These are phyloP conservation scores for Termitomyces sp. DNA, from an alignment of 768 basidiomycete genomes.

Conservation along the genomic window DNA sequence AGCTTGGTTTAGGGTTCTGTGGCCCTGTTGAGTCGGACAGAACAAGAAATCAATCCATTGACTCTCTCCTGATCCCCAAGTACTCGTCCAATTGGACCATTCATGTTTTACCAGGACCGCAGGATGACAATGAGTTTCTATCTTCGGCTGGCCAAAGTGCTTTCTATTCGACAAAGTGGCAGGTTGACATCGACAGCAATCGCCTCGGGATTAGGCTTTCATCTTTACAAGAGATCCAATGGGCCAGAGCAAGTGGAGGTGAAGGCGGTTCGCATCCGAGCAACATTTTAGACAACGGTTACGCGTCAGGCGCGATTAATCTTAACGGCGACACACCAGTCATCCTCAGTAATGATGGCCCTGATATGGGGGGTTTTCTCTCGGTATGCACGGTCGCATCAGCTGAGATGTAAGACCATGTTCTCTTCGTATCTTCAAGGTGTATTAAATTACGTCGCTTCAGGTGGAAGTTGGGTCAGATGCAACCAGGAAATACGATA, in stretches of 20 bases:
- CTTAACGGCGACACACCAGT: conserved; percentile 69
- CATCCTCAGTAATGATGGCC: conserved; percentile 55
- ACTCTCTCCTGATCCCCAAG: conserved; percentile 29
- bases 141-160: conserved; percentile 36
- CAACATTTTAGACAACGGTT: conserved; percentile 61
- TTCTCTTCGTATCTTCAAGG: not conserved
- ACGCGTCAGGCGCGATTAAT: conserved; percentile 49
- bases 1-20: conserved; percentile 34
- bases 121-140: conserved; percentile 53
- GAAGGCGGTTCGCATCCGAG: conserved; percentile 66
- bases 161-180: conserved; percentile 52
- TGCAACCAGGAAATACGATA: conserved; percentile 50
- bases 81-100: conserved; percentile 48
- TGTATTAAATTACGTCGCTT: not conserved
- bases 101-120: conserved; percentile 55
- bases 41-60: conserved; percentile 4
- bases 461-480: conserved; percentile 68
- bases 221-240: conserved; percentile 33
- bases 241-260: conserved; percentile 53
- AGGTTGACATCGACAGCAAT: conserved; percentile 51
- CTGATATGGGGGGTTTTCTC: conserved; percentile 59
- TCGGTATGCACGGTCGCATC: conserved; percentile 49
- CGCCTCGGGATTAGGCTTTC: conserved; percentile 61
- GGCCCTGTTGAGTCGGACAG: conserved; percentile 15
- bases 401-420: conserved; percentile 38